These are phyloP conservation scores for Chytriomyces confervae DNA, from an alignment of 192 early-diverging fungal genomes.

Conservation along the genomic window DNA sequence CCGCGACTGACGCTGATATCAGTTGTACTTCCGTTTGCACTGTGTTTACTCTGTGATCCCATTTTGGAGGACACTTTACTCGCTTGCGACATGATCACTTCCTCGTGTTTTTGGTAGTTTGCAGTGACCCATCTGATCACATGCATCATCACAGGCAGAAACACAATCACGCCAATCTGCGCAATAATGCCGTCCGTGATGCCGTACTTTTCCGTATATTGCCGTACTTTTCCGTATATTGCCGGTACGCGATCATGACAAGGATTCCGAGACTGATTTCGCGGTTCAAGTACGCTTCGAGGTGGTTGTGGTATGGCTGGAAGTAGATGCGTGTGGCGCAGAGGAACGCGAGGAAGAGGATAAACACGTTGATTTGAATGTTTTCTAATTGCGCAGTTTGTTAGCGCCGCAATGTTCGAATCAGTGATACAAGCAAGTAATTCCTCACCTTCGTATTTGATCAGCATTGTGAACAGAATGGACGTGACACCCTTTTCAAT, in stretches of 20 bases:
- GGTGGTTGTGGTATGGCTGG: constrained; percentile 12
- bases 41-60: too few species aligned
- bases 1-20: too few species aligned
- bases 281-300: constrained; percentile 28
- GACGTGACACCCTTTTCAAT: constrained; percentile 17
- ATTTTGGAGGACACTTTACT: too few species aligned
- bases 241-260: constrained; percentile 4
- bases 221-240: constrained; percentile 1
- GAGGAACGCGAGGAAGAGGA: not conserved
- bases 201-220: constrained; percentile 6
- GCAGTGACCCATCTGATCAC: constrained; percentile 3
- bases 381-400: not conserved
- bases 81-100: not conserved
- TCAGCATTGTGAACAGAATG: constrained; percentile 20
- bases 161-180: constrained; percentile 8
- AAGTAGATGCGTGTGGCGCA: constrained; percentile 3
- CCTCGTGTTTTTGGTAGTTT: constrained; percentile 12
- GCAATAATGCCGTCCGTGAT: not conserved
- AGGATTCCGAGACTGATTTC: constrained; percentile 5
- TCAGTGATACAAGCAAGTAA: not conserved
- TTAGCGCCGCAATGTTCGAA: not conserved
- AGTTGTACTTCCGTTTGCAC: too few species aligned
- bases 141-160: constrained; percentile 17
- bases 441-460: not conserved
- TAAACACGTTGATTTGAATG: not conserved